phyloP scores from a whole-genome alignment of 352 stramenopile species.

The Vaucheria bursata region DNA sequence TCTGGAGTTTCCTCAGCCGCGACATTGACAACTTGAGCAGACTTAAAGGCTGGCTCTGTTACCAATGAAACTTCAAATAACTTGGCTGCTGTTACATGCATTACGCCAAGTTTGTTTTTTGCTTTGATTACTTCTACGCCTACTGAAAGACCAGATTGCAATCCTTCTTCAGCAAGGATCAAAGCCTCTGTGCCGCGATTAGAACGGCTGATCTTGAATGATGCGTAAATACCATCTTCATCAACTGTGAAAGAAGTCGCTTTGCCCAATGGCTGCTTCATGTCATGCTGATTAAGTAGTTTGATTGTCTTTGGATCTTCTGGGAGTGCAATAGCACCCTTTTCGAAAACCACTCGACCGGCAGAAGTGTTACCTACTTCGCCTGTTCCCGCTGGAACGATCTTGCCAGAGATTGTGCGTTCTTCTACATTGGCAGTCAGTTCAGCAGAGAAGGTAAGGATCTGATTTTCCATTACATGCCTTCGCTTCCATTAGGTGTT shows the following conservation, averaged over 20 bases:
- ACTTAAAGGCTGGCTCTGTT: slow-evolving; percentile 6
- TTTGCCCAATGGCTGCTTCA: slow-evolving; percentile 5
- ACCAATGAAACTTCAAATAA: slow-evolving; percentile 9
- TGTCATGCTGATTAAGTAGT: slow-evolving; percentile 8
- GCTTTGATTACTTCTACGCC: slow-evolving; percentile 6
- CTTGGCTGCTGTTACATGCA: slow-evolving; percentile 5
- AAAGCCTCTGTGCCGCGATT: slow-evolving; percentile 4
- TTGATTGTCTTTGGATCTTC: slow-evolving; percentile 8
- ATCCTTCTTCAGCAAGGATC: slow-evolving; percentile 6
- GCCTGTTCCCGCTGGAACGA: slow-evolving; percentile 3
- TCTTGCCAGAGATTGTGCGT: slow-evolving; percentile 5
- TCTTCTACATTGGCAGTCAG: slow-evolving; percentile 6
- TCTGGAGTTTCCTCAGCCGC: slow-evolving; percentile 4
- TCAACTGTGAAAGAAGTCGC: slow-evolving; percentile 6
- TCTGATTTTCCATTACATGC: slow-evolving; percentile 8
- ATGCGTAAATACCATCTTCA: slow-evolving; percentile 8
- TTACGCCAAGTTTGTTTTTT: slow-evolving; percentile 8
- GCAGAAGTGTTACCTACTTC: slow-evolving; percentile 6
- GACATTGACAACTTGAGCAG: slow-evolving; percentile 6
- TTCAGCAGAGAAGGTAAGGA: slow-evolving; percentile 6
- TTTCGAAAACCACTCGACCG: slow-evolving; percentile 5
- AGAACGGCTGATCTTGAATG: slow-evolving; percentile 6
- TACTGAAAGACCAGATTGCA: slow-evolving; percentile 7
- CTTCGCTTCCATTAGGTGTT: slow-evolving; percentile 6
- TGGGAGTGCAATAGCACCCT: slow-evolving; percentile 4